Base-by-base conservation (phyloP, 495 filamentous ascomycete genomes). In the Neurospora sp. region DNA sequence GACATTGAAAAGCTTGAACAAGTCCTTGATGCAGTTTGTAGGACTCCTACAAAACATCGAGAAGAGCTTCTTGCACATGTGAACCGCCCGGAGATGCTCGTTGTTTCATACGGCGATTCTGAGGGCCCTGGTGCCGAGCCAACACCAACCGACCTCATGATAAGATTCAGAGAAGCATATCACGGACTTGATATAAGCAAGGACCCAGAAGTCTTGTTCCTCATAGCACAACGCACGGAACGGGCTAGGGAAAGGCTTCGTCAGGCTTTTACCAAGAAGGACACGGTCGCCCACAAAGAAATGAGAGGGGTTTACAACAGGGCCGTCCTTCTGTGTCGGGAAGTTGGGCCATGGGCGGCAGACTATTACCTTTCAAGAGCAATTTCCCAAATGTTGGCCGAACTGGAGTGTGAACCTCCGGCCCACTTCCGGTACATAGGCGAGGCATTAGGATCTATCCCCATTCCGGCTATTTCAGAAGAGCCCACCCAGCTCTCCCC, bases 291-390 rank as follows among this genome's bases (percentile, higher is more conserved):
- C 71, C 86, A 82, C 37, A 84, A 87, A 44, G 89, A 93, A 72
- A 82, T 98, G 72, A 87, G 84, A 73, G 82, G 77, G 0, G 84
- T 97, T 10, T 80, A 83, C 59, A 80, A 76, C 12, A 88, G 85
- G 53, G 83, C 87, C 31, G 20, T 70, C 2, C 83, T 84, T 35
- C 84, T 97, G 3, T 82, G 81, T n/a, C 76, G 81, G 20, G 89
- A 93, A 72, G 84, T 97, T n/a, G 95, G 95, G 0, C 72, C 83
- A 7, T 94, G 90, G 88, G 91, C 91, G 4, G 86, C 88, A 0
- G 90, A 94, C 38, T 91, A 88, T 75, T 97, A 90, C 75, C 88
- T 96, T 69, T 79, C 80, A 22, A 77, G 83, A 68, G 90, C 88
- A 42, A 83, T 92, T 27, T 76, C 80, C 7, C 84, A 84, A 53